Base-by-base conservation (phyloP, 768 basidiomycete genomes). In the Boletus vinaceobasis region DNA sequence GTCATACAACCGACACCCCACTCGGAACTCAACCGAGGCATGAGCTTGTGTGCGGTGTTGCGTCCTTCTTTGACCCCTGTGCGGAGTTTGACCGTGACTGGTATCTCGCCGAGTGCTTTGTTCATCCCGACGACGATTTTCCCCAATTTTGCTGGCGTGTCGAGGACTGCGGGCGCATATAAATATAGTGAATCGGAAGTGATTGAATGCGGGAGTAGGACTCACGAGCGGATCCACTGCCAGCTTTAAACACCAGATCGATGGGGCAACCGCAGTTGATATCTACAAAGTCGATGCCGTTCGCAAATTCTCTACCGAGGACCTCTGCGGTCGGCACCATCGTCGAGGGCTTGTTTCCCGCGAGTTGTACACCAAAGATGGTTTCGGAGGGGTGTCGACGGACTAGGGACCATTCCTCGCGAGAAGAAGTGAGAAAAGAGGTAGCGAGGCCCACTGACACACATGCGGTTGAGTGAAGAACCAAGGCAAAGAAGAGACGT, bases 201-300 rank as follows among this genome's bases (percentile, higher is more conserved):
- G 10, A 27, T 42, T 26, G n/a, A 17, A 15, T 3, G 26, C 2
- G 11, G 4, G 26, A 37, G n/a, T 10, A 11, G 21, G 43, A 85
- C 88, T 48, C 63, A 94, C 93, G 70, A 27, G 94, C 94, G 53
- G 88, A 90, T 0, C 94, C 94, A 52, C 92, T 93, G 4, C 94
- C 94, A 14, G 82, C 81, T 63, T 88, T 89, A 74, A 95, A 97
- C 1, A 99, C 91, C 40, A 98, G 75, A 71, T 99, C 97, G 61
- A 98, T 98, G 4, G 97, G 97, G 71, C 97, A 98, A 7, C 95
- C 95, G 70, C 92, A 91, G 65, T 99, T 99, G 59, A 98, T 73
- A 65, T 99, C 95, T 1, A 95, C 90, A 63, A 97, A 98, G 65
- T 98, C 93, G 21, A 97, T 72, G 19, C 79, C 77, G 13, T 78